phyloP scores from a whole-genome alignment of 2,329 filamentous ascomycete species.

The Coniochaeta hoffmannii region DNA sequence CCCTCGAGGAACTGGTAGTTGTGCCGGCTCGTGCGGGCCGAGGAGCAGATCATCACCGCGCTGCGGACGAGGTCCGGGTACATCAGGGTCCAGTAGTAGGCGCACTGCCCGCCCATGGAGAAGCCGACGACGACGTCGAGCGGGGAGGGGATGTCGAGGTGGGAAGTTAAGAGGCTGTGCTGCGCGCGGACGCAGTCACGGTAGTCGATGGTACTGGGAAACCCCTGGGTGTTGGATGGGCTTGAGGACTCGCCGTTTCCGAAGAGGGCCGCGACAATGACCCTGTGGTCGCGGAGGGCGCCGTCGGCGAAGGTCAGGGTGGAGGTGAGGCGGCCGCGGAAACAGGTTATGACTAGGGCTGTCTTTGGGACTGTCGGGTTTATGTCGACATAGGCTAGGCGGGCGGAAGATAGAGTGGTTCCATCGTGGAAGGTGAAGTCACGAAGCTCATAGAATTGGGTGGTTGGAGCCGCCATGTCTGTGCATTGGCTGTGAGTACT shows the following conservation, averaged over 20 bases:
- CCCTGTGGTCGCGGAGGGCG: constrained; percentile 31
- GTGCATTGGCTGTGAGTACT: neutral
- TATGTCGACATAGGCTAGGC: constrained; percentile 19
- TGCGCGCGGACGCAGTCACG: constrained; percentile 35
- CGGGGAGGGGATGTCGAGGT: constrained; percentile 22
- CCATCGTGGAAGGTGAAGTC: neutral
- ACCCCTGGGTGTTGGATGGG: constrained; percentile 33
- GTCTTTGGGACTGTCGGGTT: constrained; percentile 23
- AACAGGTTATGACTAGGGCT: constrained; percentile 48
- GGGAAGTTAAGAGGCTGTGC: constrained; percentile 26
- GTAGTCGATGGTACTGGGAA: constrained; percentile 31
- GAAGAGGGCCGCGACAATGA: constrained; percentile 38
- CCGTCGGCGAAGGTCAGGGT: constrained; percentile 39
- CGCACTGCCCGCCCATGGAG: constrained; percentile 42
- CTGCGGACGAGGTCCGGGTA: constrained; percentile 30
- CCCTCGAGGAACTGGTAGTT: constrained; percentile 41
- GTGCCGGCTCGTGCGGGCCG: constrained; percentile 35
- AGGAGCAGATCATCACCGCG: constrained; percentile 35
- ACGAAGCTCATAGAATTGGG: neutral
- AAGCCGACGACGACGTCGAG: constrained; percentile 37
- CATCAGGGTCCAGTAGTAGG: constrained; percentile 38
- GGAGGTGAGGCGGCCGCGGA: constrained; percentile 39
- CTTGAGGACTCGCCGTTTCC: constrained; percentile 40
- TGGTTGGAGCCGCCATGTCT: neutral
- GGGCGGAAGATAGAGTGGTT: constrained; percentile 17